These are phyloP conservation scores for Taphrina pruni DNA, from an alignment of 1,139 yeast genomes.

Conservation along the genomic window DNA sequence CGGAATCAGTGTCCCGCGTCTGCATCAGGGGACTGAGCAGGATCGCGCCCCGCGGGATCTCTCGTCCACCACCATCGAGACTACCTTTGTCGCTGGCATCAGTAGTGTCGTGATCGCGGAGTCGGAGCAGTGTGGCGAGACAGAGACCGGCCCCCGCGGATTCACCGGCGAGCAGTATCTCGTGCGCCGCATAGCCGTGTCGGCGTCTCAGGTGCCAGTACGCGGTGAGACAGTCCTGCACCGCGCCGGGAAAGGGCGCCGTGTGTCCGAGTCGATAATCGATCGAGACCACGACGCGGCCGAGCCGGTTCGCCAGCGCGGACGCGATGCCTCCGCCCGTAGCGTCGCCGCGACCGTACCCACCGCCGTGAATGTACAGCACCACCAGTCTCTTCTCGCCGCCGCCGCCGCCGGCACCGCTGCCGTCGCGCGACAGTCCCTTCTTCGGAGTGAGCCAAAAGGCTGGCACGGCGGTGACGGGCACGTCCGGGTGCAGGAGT, in stretches of 20 bases:
- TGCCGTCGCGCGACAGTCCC: neutral
- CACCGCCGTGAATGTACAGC: slow-evolving; percentile 23
- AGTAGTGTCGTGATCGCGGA: neutral
- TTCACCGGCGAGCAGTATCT: slow-evolving; percentile 11
- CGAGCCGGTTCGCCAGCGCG: slow-evolving; percentile 6
- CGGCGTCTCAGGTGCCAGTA: neutral
- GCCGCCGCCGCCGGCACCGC: neutral
- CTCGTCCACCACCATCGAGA: neutral
- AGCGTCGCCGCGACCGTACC: slow-evolving; percentile 28
- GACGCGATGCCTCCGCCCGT: slow-evolving; percentile 23
- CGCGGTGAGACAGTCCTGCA: slow-evolving; percentile 31
- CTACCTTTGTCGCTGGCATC: too few relatives aligned
- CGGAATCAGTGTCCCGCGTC: neutral
- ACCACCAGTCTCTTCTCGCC: neutral
- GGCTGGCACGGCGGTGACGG: slow-evolving; percentile 19
- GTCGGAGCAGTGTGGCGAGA: slow-evolving; percentile 20
- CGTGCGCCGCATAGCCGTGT: neutral
- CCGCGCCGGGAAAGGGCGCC: slow-evolving; percentile 29
- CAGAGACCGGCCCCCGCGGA: slow-evolving; percentile 28
- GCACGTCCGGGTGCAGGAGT: slow-evolving; percentile 7
- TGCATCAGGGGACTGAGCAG: slow-evolving; percentile 27
- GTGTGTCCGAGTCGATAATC: slow-evolving; percentile 28
- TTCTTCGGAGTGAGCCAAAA: slow-evolving; percentile 17
- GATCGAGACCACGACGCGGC: slow-evolving; percentile 7
- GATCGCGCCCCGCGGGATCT: slow-evolving; percentile 1